Base-by-base conservation (phyloP, 2,329 filamentous ascomycete species). In the Epichloe elymi region DNA sequence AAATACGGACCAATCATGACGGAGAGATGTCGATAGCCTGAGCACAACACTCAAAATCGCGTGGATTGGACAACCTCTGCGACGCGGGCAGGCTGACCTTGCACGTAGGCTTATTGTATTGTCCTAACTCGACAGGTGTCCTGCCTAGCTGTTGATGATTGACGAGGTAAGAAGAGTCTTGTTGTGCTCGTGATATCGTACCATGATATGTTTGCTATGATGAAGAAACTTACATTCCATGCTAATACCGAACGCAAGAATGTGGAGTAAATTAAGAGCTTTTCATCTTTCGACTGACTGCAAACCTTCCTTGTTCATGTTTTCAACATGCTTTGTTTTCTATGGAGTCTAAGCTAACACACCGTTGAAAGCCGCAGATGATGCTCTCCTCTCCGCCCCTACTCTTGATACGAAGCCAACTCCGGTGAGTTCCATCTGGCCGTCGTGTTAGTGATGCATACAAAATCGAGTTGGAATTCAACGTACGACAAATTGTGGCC, bases 211-310 rank as follows among this genome's bases (percentile, higher is more conserved):
- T 55, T 56, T 65, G 56, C 57, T 70, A 70, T 86, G 83, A 87
- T 87, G 82, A 78, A 63, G 73, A 72, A 77, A 70, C 70, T 72
- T 74, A 74, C 72, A 81, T 82, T 85, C 81, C 80, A 85, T 86
- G 83, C 83, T 86, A 86, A 86, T 79, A 71, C 84, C 74, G 82
- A 87, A 80, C 63, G 60, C 49, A 48, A 59, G 61, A 63, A 78
- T 82, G 79, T 85, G 77, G 80, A 85, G 71, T 70, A 73, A 79
- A 74, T 72, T 75, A 76, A 75, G 77, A 80, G 77, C 82, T 86
- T 86, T 87, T 87, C 83, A 87, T 86, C 83, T 86, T 86, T 86
- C 83, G 76, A 76, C 82, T 87, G 84, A 87, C 35, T 65, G 62
- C 63, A 65, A 60, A 58, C 51, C 60, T 60, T 57, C 57, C 52